Evolutionary conservation across 2,329 filamentous ascomycete species (phyloP), one percentile per base, ranked within the genome.

Genomic region (Hypoxylon sp.): DNA sequence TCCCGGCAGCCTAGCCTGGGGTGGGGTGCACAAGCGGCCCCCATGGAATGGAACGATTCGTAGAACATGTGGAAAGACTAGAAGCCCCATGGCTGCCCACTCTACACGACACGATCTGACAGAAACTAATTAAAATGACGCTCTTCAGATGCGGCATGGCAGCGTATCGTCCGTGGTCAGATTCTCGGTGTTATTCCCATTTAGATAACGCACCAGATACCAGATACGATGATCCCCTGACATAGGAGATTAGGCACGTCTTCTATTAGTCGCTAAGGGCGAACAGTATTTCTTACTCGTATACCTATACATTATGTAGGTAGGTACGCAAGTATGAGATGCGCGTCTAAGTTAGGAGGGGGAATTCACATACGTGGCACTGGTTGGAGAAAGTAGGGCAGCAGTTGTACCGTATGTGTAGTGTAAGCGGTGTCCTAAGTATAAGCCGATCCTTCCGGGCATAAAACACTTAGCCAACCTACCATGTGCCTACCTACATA

Each of bases 41-140:
- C 78, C 78, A 53, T 53, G 44, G 38, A 53, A 81, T 75, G 78
- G 80, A 82, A 81, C 74, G 78, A 77, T 73, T 74, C 73, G 74
- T 80, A 76, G 80, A 82, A 82, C 72, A 66, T 72, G 68, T 74
- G 65, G 71, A 72, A 71, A 63, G 62, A 63, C 46, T 55, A 48
- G 32, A 46, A 61, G 60, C 48, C 50, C 58, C 48, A 54, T 58
- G 56, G 36, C 54, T 57, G 40, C 14, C 62, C 62, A 61, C 58
- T 59, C 56, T 67, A 64, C 54, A 57, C 67, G 67, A 59, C 61
- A 57, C 58, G 61, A 69, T 62, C 57, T 69, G 60, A 44, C 60
- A 64, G 60, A 33, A 66, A 40, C 20, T 57, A 63, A 58, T 52
- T 64, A 67, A 60, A 49, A 50, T 50, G 60, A 50, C 36, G 38